These are phyloP conservation scores for Globisporangium cederbergense DNA, from an alignment of 352 stramenopile genomes.

Conservation along the genomic window DNA sequence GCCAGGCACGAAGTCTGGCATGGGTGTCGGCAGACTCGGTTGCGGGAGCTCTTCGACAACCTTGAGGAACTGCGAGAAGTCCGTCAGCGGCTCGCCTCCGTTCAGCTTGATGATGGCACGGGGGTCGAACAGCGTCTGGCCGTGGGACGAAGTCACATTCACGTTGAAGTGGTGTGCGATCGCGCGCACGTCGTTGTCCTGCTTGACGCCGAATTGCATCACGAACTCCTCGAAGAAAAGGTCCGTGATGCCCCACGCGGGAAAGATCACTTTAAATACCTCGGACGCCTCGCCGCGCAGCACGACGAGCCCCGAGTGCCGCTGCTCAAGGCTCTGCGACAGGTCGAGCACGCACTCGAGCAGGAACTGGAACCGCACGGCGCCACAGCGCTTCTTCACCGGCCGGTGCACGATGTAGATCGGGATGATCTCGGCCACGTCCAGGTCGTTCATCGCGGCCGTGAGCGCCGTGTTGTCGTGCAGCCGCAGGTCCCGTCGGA, in stretches of 20 bases:
- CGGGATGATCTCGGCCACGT: conserved; percentile 44
- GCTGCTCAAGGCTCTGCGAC: conserved; percentile 26
- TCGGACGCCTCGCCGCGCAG: conserved; percentile 55
- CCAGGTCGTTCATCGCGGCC: conserved; percentile 36
- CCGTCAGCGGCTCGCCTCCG: conserved; percentile 31
- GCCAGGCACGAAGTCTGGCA: conserved; percentile 25
- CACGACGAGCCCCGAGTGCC: conserved; percentile 46
- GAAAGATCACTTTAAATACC: conserved; percentile 45
- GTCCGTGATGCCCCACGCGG: conserved; percentile 63
- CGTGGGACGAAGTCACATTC: conserved; percentile 30
- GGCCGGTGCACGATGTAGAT: conserved; percentile 88
- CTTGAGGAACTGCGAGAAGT: conserved; percentile 56
- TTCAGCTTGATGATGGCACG: conserved; percentile 52
- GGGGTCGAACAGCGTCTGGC: conserved; percentile 57
- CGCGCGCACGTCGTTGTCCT: conserved; percentile 38
- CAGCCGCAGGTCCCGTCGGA: conserved; percentile 92
- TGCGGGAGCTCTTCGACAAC: conserved; percentile 52
- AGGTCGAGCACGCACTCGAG: conserved; percentile 89
- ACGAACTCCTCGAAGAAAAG: conserved; percentile 67
- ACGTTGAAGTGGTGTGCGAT: conserved; percentile 36
- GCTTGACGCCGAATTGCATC: conserved; percentile 40
- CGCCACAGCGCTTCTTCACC: conserved; percentile 60
- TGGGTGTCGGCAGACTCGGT: conserved; percentile 39
- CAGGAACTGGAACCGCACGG: conserved; percentile 88
- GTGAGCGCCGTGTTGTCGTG: conserved; percentile 94